Base-by-base conservation (phyloP, 2,329 filamentous ascomycete species). In the Ophiostoma sp. region DNA sequence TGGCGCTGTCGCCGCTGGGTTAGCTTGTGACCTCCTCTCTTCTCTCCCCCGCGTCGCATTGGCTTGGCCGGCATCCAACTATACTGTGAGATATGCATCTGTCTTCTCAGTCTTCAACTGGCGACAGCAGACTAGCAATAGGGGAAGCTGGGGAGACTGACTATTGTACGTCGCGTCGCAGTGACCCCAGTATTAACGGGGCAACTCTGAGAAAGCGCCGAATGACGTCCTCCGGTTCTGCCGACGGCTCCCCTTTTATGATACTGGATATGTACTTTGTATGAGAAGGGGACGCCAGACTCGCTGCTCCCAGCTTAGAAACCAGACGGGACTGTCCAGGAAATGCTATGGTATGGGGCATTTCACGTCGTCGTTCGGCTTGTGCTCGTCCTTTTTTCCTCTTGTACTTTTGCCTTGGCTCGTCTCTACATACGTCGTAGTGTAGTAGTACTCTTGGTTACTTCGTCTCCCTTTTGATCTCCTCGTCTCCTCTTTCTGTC, bases 191-290 rank as follows among this genome's bases (percentile, higher is more conserved):
- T 8, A 23, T 23, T 33, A 48, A 31, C 27, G 35, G 44, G 62
- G 52, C 33, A 52, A 41, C 17, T n/a, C 52, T 33, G n/a, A 31
- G 33, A 67, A 68, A 60, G 27, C 35, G 41, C 57, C 69, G 44
- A 71, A 65, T 69, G 67, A 69, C 67, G 67, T 69, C 62, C 62
- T 10, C 70, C 67, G 67, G 36, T 48, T 35, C 41, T 69, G 48
- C 64, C 70, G 68, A 67, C 64, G 31, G 64, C 48, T 67, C 48
- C 66, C 35, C 23, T n/a, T 68, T 68, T 57, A 35, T 62, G 27
- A 62, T 62, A 62, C 57, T 33, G 13, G 57, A 33, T 7, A 33
- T 62, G 27, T 57, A 57, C 52, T 31, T 57, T 31, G 52, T 57
- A 27, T 57, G 27, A 35, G 57, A 33, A 27, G 57, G 62, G 1